A percentile compares a stretch with the other conserved stretches of the same genome.
phyloP scores from a whole-genome alignment of 1,284 basidiomycete species.

The Uromyces viciae-fabae region DNA sequence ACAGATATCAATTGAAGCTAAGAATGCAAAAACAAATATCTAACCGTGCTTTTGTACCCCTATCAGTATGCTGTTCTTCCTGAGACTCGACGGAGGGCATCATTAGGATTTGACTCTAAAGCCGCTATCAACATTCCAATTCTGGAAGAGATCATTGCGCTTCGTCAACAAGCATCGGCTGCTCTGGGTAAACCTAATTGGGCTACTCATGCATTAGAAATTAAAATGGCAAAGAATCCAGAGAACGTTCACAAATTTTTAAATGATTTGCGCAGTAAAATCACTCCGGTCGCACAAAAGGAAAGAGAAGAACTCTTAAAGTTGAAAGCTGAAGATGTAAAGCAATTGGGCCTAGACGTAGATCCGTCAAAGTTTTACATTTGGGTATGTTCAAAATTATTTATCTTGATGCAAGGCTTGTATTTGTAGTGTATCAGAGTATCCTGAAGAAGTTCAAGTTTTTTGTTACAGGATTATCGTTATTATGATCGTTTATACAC shows the following conservation, averaged over 20 bases:
- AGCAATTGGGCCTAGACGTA: constrained; percentile 62
- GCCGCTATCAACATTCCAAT: constrained; percentile 67
- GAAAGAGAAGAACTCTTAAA: constrained; percentile 66
- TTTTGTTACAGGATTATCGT: constrained; percentile 57
- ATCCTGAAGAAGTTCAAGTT: neutral
- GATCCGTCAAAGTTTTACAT: constrained; percentile 67
- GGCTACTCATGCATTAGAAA: constrained; percentile 74
- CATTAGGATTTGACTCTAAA: constrained; percentile 66
- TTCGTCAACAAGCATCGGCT: constrained; percentile 66
- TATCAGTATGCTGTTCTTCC: constrained; percentile 68
- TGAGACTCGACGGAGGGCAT: constrained; percentile 65
- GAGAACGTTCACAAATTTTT: constrained; percentile 65
- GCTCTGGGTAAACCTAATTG: constrained; percentile 71
- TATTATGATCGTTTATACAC: constrained; percentile 35
- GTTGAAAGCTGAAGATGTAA: constrained; percentile 69
- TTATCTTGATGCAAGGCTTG: constrained; percentile 46
- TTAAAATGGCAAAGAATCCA: constrained; percentile 75
- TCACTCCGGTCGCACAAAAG: constrained; percentile 67
- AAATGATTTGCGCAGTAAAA: constrained; percentile 66
- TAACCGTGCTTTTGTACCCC: neutral
- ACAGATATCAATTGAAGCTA: no score
- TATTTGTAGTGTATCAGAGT: no score
- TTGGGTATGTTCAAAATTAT: constrained; percentile 58
- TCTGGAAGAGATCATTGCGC: constrained; percentile 64
- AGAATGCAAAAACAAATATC: neutral